Conservation (phyloP, 139 green algal species). For the Asterochloris erici region DNA sequence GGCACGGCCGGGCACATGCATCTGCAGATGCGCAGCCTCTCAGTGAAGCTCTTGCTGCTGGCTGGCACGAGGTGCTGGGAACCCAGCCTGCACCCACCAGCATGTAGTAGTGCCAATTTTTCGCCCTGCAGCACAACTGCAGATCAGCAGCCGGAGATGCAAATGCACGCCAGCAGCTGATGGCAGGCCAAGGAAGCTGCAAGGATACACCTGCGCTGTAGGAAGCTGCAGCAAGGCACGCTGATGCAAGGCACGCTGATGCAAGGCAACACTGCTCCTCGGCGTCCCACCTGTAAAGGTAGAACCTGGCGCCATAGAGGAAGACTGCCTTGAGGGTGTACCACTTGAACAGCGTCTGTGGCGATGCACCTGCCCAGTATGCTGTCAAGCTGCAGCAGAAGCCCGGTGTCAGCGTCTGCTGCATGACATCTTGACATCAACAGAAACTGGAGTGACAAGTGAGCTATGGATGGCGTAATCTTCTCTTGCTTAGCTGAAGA, state of each 20-base stretch:
- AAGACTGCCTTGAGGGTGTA: slow-evolving; percentile 58
- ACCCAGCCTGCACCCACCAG: slow-evolving; percentile 28
- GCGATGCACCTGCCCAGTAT: slow-evolving; percentile 59
- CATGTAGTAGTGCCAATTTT: slow-evolving; percentile 46
- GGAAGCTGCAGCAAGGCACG: too few species aligned
- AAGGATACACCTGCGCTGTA: too few species aligned
- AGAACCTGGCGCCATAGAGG: slow-evolving; percentile 56
- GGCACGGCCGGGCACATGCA: too few species aligned
- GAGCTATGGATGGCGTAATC: background rate
- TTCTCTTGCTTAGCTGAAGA: too few species aligned
- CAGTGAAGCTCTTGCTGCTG: too few species aligned
- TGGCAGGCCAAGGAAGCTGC: too few species aligned
- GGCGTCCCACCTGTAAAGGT: slow-evolving; percentile 32
- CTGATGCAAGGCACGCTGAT: too few species aligned
- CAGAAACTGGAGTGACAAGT: background rate
- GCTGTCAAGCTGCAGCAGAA: slow-evolving; percentile 19
- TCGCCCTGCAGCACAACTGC: background rate
- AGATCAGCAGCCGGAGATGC: too few species aligned
- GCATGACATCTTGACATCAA: background rate
- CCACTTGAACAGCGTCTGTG: slow-evolving; percentile 64
- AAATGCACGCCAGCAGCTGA: too few species aligned
- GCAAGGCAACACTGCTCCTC: too few species aligned
- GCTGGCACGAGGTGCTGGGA: too few species aligned
- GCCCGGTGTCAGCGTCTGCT: background rate
- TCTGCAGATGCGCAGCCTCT: too few species aligned